Base-by-base conservation (phyloP, 306 rosid species). In the Bauhinia variegata region DNA sequence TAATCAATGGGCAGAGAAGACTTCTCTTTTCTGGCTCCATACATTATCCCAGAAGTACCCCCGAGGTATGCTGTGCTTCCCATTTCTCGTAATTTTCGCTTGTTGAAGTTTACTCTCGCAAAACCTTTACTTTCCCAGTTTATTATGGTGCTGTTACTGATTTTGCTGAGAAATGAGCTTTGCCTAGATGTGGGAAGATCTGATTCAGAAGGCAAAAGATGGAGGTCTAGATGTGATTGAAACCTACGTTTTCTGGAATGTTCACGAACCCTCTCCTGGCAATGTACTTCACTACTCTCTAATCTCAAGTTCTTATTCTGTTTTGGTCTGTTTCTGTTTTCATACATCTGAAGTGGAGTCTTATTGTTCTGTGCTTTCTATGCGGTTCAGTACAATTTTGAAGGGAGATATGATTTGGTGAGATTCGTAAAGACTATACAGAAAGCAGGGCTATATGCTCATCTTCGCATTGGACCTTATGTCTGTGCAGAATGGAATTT, bases 401-500 rank as follows among this genome's bases (percentile, higher is more conserved):
- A 91, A 80, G 99, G 95, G 78, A 88, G 92, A 68, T 78, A 82
- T 51, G 99, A 95, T 74, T 75, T 95, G 37, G 99, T 88, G 80
- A 90, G 96, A 68, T 95, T 95, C 63, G 67, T 95, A 17, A 91
- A 91, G 86, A 85, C 86, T 4, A 76, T 95, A 42, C 99, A 90
- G 83, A 86, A 75, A 77, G 99, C 96, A 38, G 96, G 99, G 46
- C 82, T 95, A 16, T 90, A 88, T 72, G 99, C 96, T 75, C 88
- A 90, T 68, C 86, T 95, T 65, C 90, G 99, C 73, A 86, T 95
- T 83, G 99, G 99, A 78, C 99, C 99, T 75, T 95, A 95, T 73
- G 96, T 95, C 71, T 95, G 99, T 80, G 99, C 97, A 11, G 99
- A 95, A 68, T 95, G 99, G 99, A 95, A 95, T 80, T 90, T 90